Evolutionary conservation across 306 rosid genomes (phyloP).

Genomic region (Macrotyloma uniflorum): DNA sequence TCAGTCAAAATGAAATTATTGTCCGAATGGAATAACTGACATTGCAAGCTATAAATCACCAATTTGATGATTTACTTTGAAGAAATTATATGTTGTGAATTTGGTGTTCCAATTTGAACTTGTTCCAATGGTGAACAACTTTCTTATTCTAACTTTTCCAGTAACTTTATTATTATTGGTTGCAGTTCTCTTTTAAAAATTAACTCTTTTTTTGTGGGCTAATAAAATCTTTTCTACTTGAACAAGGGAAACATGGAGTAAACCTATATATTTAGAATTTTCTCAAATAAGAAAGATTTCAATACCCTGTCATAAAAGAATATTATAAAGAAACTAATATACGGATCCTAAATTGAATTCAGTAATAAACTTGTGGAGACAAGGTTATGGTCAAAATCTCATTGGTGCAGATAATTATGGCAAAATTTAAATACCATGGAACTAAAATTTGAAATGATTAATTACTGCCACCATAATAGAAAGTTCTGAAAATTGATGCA

Average conservation of each 20-base stretch:
- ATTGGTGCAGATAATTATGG: not conserved
- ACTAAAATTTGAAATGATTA: not conserved
- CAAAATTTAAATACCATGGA: not conserved
- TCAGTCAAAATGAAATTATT: no score
- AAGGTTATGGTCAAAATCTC: not conserved
- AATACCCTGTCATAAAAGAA: not conserved
- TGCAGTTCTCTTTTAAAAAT: not conserved
- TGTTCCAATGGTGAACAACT: no score
- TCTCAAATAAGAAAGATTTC: not conserved
- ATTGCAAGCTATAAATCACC: not conserved
- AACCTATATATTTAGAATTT: not conserved
- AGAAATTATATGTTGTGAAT: not conserved
- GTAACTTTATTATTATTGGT: no score
- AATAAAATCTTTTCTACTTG: not conserved
- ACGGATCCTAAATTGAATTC: not conserved
- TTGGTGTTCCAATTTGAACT: no score
- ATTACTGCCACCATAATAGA: not conserved
- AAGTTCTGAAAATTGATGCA: not conserved
- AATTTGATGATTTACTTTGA: not conserved
- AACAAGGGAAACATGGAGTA: not conserved
- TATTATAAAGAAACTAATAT: no score
- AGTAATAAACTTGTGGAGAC: not conserved
- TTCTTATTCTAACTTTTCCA: no score
- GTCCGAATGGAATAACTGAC: no score
- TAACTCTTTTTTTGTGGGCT: not conserved